Evolutionary conservation across 352 stramenopile genomes (phyloP), one percentile per base, ranked within the genome.

Genomic region (Phytophthora lateralis): DNA sequence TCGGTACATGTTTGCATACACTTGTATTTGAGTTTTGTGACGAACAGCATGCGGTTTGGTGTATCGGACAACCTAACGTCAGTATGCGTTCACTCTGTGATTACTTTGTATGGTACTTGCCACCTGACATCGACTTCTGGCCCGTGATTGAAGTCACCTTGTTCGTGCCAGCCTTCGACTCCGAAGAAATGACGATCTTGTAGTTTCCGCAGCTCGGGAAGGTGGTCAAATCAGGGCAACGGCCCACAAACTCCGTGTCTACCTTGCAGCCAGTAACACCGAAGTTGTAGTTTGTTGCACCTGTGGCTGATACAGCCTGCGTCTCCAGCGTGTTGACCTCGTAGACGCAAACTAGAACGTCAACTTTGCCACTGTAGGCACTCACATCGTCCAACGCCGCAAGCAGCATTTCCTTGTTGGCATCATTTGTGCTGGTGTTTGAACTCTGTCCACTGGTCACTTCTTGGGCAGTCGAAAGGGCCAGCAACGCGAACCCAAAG

Each of bases 221-320:
- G 26, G 60, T 69, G 39, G 60, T 50, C 38, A 60, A 62, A 32
- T 73, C 55, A 24, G 47, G 41, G 43, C 69, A 78, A 21, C 56
- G 49, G 10, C 66, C 66, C 18, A 78, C 62, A 24, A 60, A 52
- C 14, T 45, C 34, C 27, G 63, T 73, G 45, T 62, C 53, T 24
- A 66, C 58, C 14, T 64, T 50, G 49, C 74, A 82, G 5, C 63
- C 73, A 12, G 66, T 51, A n/a, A 78, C 52, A 20, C 69, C 32
- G 59, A 78, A 80, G 17, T 63, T 67, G 55, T 76, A 82, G 53
- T 78, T 76, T 24, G 71, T 76, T 37, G 62, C 57, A 9, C 14
- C 43, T 20, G 42, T 34, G 15, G 4, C 26, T 14, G 26, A 35
- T 21, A n/a, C 26, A 50, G 14, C 20, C 55, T 82, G 71, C n/a